These are phyloP conservation scores for Adansonia digitata DNA, from an alignment of 345 rosid genomes.

Conservation along the genomic window DNA sequence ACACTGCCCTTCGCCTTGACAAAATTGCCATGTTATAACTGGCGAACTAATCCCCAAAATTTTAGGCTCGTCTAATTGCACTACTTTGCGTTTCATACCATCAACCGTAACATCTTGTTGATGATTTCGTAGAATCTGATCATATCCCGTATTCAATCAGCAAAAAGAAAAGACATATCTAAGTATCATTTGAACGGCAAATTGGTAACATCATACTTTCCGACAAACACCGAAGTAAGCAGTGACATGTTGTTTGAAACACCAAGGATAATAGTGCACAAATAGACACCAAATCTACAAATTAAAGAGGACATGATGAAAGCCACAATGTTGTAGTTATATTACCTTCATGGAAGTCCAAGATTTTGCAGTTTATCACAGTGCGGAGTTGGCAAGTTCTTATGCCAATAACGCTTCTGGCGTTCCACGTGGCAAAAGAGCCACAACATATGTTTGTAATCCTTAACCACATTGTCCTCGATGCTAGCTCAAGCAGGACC, in stretches of 20 bases:
- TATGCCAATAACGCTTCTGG: slow-evolving; percentile 77
- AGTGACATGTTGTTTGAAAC: neutral
- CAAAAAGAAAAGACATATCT: neutral
- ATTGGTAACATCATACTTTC: neutral
- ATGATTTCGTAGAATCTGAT: neutral
- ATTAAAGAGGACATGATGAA: neutral
- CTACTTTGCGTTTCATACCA: neutral
- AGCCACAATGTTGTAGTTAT: neutral
- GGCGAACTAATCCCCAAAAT: too few relatives aligned
- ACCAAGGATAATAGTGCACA: neutral
- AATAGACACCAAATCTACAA: neutral
- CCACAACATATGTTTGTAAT: slow-evolving; percentile 57
- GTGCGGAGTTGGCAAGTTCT: slow-evolving; percentile 66
- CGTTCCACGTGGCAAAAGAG: slow-evolving; percentile 68
- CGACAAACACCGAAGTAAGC: neutral
- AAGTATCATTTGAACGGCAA: neutral
- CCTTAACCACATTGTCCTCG: slow-evolving; percentile 66
- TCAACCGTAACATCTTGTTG: neutral
- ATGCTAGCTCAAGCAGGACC: slow-evolving; percentile 57
- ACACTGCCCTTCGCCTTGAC: neutral
- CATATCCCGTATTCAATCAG: slow-evolving; percentile 1
- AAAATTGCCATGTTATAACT: neutral
- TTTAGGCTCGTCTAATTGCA: too few relatives aligned
- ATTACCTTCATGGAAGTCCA: slow-evolving; percentile 58
- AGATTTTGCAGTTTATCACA: slow-evolving; percentile 64